Percentiles rank a stretch among this genome's conserved stretches.
phyloP scores from a whole-genome alignment of 2,329 filamentous ascomycete genomes.

The Diaporthe nobilis region DNA sequence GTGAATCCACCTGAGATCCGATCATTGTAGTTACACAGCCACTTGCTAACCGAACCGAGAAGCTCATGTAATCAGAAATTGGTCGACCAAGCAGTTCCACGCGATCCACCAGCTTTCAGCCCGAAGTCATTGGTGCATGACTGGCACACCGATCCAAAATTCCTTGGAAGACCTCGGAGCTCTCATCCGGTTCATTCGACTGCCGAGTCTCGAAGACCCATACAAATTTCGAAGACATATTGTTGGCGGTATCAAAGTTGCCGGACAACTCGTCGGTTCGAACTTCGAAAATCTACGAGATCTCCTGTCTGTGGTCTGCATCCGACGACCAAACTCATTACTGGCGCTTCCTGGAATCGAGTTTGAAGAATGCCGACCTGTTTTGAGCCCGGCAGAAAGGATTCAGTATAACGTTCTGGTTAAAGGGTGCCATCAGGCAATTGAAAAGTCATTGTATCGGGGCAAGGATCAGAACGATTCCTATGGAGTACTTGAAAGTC shows the following conservation, averaged over 20 bases:
- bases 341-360: neutral
- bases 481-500: neutral
- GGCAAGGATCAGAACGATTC: neutral
- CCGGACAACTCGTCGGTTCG: neutral
- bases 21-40: neutral
- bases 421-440: neutral
- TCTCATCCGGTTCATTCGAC: conserved; percentile 42
- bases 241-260: neutral
- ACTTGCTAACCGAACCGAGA: neutral
- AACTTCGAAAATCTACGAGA: neutral
- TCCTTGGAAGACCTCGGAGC: conserved; percentile 44
- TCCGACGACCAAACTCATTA: neutral
- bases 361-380: neutral
- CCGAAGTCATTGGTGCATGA: conserved; percentile 45
- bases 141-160: conserved; percentile 46
- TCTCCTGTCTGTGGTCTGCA: conserved; percentile 3
- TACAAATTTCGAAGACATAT: conserved; percentile 39
- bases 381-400: neutral
- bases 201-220: conserved; percentile 42
- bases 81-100: conserved; percentile 45
- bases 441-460: neutral
- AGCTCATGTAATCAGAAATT: conserved; percentile 38
- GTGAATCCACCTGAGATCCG: conserved; percentile 43
- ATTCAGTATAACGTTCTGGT: neutral
- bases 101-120: conserved; percentile 43